Base-by-base conservation (phyloP, 768 basidiomycete genomes). In the Leccinum subgranulosum region DNA sequence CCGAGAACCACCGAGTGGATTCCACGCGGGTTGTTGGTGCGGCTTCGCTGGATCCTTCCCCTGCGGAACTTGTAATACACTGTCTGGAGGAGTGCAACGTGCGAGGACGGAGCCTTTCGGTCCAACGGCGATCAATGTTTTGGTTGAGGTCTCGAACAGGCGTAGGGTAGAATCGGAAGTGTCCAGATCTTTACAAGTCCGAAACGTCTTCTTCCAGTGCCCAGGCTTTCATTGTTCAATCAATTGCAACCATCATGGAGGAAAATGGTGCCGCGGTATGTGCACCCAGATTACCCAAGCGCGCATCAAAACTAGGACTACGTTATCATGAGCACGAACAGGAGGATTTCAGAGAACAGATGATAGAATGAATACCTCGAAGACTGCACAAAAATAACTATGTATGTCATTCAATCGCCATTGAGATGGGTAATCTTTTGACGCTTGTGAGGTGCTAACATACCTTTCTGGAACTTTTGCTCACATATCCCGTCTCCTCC, bases 271-370 rank as follows among this genome's bases (percentile, higher is more conserved):
- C n/a, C 45, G 11, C 55, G 52, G n/a, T 52, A 50, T 9, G 33
- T 51, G 29, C 65, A 65, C 8, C 64, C 61, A 66, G 17, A 58
- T 57, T 3, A 60, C 64, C 63, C 65, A 63, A 27, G 61, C 65
- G 5, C 64, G 60, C 59, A 63, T 50, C 4, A 60, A 50, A 19
- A 66, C 65, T 17, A 65, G 46, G 17, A 60, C 65, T 66, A 49
- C 43, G 4, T 49, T 23, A 46, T 12, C 23, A 21, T 46, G 23
- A n/a, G 7, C 47, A 48, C 4, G 9, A 8, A 5, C 4, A 5
- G 0, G 49, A 19, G n/a, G 10, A 6, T 27, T 27, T 6, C 2
- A 48, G 23, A 27, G 17, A 48, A 48, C 3, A 10, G 7, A 4
- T 33, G 53, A 57, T 45, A 62, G 48, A 19, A 60, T 5, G 43